Conservation (phyloP, 1,284 basidiomycete genomes). For the Fomitopsis schrenkii region DNA sequence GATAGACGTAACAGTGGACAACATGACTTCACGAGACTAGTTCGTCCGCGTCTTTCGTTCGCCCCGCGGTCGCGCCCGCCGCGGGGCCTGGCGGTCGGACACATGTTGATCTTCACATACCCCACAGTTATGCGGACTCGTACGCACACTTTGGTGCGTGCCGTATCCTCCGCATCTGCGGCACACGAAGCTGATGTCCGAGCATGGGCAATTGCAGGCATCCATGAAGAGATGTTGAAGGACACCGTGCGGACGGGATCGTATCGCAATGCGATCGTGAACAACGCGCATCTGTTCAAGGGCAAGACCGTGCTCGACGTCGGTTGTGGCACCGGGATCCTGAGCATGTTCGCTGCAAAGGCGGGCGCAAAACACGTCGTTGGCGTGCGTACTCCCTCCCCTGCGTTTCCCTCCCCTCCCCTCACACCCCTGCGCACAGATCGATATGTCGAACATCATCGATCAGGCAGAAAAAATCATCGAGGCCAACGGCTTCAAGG, state of each 20-base stretch:
- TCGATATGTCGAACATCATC: conserved; percentile 99
- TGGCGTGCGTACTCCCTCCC: conserved; percentile 47
- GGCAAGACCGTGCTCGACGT: conserved; percentile 97
- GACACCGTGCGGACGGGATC: conserved; percentile 94
- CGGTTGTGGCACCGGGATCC: conserved; percentile 97
- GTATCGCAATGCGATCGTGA: conserved; percentile 93
- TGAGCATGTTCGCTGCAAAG: conserved; percentile 99
- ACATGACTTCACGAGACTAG: conserved; percentile 81
- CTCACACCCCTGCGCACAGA: conserved; percentile 41
- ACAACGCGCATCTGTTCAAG: conserved; percentile 96
- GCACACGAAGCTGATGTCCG: not conserved
- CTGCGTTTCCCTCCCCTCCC: conserved; percentile 23
- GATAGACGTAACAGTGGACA: conserved; percentile 26
- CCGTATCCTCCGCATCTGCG: not conserved
- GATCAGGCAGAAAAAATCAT: conserved; percentile 98
- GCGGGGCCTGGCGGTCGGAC: not conserved
- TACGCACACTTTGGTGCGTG: conserved; percentile 90
- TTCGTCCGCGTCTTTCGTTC: conserved; percentile 40
- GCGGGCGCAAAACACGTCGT: conserved; percentile 97
- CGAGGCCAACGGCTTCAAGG: conserved; percentile 93
- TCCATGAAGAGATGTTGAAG: conserved; percentile 99
- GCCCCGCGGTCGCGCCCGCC: conserved; percentile 25
- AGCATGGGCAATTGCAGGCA: conserved; percentile 43
- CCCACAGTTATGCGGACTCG: conserved; percentile 78
- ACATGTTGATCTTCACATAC: conserved; percentile 19